phyloP scores from a whole-genome alignment of 495 filamentous ascomycete genomes.

The Tuber indicum region DNA sequence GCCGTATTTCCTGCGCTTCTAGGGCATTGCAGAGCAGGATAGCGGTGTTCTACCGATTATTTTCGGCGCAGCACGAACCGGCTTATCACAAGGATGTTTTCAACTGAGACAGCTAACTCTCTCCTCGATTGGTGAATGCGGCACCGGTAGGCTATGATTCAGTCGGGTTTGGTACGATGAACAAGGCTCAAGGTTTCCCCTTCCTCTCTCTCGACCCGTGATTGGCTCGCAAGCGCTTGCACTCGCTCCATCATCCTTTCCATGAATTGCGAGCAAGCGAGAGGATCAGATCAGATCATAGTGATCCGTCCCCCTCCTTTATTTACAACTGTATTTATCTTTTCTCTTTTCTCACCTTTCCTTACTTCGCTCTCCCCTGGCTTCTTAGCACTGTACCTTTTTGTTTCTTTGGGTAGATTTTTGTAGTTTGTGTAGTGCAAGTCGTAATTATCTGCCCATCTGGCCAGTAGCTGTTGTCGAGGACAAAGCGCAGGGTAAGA shows the following conservation, averaged over 20 bases:
- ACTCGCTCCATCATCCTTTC: neutral
- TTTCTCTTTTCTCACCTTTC: neutral
- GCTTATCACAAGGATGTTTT: neutral
- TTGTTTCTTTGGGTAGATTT: neutral
- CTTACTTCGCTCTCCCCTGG: neutral
- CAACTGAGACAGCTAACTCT: neutral
- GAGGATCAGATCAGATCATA: neutral
- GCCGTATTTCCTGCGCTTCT: neutral
- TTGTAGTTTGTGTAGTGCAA: neutral
- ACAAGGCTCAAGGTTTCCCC: neutral
- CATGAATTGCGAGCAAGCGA: neutral
- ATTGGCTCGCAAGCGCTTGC: conserved; percentile 3
- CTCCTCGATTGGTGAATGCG: neutral
- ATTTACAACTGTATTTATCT: neutral
- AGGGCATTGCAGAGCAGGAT: neutral
- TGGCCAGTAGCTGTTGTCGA: neutral
- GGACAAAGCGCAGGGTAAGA: neutral
- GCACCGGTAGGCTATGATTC: neutral
- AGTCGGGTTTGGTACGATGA: neutral
- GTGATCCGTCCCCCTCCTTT: neutral
- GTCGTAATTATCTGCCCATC: neutral
- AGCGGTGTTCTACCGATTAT: neutral
- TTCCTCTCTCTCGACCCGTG: neutral
- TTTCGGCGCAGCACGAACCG: neutral
- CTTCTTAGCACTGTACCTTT: neutral